Conservation (phyloP, 192 early-diverging fungal species). For the Backusella luteola region DNA sequence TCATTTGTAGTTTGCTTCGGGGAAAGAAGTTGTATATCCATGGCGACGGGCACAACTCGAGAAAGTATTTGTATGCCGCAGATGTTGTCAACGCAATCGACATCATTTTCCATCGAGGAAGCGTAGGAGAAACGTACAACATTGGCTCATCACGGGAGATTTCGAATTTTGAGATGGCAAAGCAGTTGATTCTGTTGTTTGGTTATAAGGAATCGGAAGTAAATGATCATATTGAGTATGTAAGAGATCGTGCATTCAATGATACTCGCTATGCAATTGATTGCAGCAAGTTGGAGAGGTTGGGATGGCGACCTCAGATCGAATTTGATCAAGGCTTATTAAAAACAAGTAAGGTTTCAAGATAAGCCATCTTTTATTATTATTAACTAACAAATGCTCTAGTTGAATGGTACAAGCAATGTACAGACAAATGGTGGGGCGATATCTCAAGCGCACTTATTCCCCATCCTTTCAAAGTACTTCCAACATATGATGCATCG, state of each 20-base stretch:
- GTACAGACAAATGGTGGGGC: slow-evolving; percentile 57
- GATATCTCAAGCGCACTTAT: slow-evolving; percentile 59
- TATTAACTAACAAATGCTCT: background rate
- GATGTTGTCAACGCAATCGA: slow-evolving; percentile 74
- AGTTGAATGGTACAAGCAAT: slow-evolving; percentile 59
- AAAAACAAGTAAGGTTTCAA: slow-evolving; percentile 58
- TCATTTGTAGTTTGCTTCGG: slow-evolving; percentile 64
- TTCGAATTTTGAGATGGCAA: slow-evolving; percentile 65
- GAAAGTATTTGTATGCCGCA: slow-evolving; percentile 72
- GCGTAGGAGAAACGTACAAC: slow-evolving; percentile 75
- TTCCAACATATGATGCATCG: slow-evolving; percentile 23
- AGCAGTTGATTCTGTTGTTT: slow-evolving; percentile 53
- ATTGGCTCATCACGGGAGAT: slow-evolving; percentile 72
- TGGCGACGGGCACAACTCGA: slow-evolving; percentile 70
- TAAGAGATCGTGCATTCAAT: slow-evolving; percentile 76
- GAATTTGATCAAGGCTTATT: slow-evolving; percentile 61
- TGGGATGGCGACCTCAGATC: slow-evolving; percentile 69
- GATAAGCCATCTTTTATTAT: background rate
- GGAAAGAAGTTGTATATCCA: slow-evolving; percentile 65
- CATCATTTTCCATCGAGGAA: slow-evolving; percentile 64
- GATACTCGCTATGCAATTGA: slow-evolving; percentile 79
- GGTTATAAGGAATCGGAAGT: slow-evolving; percentile 39
- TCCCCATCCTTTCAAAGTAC: slow-evolving; percentile 53
- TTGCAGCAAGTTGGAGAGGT: slow-evolving; percentile 54
- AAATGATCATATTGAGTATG: slow-evolving; percentile 58